A percentile compares a stretch with the other conserved stretches of the same genome.
phyloP scores from a whole-genome alignment of 2,329 filamentous ascomycete genomes.

The Aureobasidium vineae region DNA sequence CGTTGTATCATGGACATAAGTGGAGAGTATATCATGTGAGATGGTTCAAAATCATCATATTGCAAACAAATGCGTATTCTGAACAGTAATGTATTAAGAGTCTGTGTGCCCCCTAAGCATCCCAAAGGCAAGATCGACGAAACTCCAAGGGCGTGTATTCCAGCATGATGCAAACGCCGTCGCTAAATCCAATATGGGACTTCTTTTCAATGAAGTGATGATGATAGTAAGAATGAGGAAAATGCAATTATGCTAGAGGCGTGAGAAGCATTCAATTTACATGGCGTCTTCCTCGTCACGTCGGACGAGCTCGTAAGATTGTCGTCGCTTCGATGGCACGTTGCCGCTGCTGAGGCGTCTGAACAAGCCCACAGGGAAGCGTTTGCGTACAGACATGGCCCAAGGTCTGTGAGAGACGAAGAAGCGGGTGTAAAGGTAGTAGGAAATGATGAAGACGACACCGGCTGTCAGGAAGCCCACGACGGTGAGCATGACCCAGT shows the following conservation, averaged over 20 bases:
- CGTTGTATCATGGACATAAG: neutral
- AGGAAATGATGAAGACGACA: constrained; percentile 49
- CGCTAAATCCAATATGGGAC: neutral
- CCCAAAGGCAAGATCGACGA: neutral
- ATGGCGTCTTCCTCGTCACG: constrained; percentile 20
- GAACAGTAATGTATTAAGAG: neutral
- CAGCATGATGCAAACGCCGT: constrained; percentile 2
- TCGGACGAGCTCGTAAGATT: constrained; percentile 29
- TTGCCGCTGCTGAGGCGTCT: constrained; percentile 26
- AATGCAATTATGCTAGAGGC: constrained; percentile 1
- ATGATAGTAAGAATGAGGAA: neutral
- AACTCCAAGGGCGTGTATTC: neutral
- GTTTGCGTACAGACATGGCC: constrained; percentile 15
- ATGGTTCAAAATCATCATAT: neutral
- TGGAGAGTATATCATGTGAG: neutral
- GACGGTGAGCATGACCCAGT: constrained; percentile 57
- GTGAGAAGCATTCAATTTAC: neutral
- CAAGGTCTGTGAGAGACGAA: constrained; percentile 28
- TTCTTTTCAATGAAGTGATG: neutral
- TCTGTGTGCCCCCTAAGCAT: neutral
- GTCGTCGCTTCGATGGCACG: constrained; percentile 23
- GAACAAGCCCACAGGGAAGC: constrained; percentile 25
- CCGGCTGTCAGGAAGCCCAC: constrained; percentile 52
- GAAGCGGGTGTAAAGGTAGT: constrained; percentile 53
- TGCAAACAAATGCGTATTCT: neutral